Evolutionary conservation across 78 protist genomes (phyloP).

Genomic region (Dictyostelium firmibasis): DNA sequence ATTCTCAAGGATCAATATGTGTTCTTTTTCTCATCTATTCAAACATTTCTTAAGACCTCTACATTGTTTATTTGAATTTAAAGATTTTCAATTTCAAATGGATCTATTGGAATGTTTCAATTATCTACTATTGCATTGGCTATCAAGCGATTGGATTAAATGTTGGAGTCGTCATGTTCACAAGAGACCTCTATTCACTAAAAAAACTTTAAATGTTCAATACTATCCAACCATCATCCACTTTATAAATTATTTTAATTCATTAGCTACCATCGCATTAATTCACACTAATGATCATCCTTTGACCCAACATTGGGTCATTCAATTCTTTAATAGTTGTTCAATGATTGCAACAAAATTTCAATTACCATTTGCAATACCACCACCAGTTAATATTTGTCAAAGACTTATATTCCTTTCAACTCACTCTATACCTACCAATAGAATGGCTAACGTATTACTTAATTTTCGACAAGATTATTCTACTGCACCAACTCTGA

Average conservation of each 20-base stretch:
- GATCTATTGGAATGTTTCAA: not conserved
- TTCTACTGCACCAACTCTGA: too few relatives aligned
- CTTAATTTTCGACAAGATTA: too few relatives aligned
- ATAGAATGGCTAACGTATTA: too few relatives aligned
- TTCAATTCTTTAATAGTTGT: not conserved
- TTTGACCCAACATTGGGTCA: not conserved
- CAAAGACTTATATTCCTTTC: not conserved
- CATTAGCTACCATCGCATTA: not conserved
- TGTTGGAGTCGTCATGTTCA: not conserved
- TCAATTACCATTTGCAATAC: not conserved
- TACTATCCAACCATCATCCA: not conserved
- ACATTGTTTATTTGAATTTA: not conserved
- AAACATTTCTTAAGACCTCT: not conserved
- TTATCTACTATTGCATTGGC: not conserved
- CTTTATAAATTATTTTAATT: not conserved
- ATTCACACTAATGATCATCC: not conserved
- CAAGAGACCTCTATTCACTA: not conserved
- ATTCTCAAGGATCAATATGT: not conserved
- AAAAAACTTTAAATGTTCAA: not conserved
- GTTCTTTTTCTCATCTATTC: not conserved
- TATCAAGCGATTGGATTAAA: not conserved
- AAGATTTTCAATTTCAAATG: not conserved
- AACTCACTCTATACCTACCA: too few relatives aligned
- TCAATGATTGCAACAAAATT: not conserved
- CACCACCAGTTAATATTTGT: not conserved